Conservation (phyloP, 176 grass and related monocot species). For the Zoysia japonica region DNA sequence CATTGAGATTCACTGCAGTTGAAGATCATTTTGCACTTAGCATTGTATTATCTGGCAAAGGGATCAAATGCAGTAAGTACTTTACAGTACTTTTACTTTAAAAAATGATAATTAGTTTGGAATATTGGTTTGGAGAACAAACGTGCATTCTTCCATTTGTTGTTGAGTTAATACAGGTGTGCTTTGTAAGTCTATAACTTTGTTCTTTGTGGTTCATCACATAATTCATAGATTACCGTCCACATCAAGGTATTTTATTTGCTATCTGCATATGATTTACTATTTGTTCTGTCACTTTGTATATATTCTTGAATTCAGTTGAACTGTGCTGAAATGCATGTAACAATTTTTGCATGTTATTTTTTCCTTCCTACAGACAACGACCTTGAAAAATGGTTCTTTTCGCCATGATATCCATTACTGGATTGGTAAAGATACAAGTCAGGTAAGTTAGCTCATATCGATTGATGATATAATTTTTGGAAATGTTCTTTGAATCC, state of each 20-base stretch:
- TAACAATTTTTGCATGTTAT: conserved; percentile 20
- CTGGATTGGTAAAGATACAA: conserved; percentile 99
- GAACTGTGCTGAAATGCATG: neutral
- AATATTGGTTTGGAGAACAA: neutral
- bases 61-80: neutral
- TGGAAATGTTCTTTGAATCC: conserved; percentile 15
- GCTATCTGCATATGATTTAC: neutral
- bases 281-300: neutral
- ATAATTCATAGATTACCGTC: conserved; percentile 1
- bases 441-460: conserved; percentile 68
- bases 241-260: neutral
- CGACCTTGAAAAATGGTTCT: conserved; percentile 84
- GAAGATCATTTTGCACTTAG: neutral
- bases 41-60: neutral
- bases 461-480: conserved; percentile 30
- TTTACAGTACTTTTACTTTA: conserved; percentile 5
- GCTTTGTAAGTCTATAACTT: neutral
- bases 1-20: neutral
- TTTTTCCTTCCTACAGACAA: conserved; percentile 53
- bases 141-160: neutral
- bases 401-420: conserved; percentile 94
- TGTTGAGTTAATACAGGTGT: neutral
- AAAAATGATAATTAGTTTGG: neutral
- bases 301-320: conserved; percentile 9
- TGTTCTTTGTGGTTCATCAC: neutral